A percentile compares a stretch with the other conserved stretches of the same genome.
Conservation (phyloP, 75 land plant genomes). For the Cryptomeria japonica region DNA sequence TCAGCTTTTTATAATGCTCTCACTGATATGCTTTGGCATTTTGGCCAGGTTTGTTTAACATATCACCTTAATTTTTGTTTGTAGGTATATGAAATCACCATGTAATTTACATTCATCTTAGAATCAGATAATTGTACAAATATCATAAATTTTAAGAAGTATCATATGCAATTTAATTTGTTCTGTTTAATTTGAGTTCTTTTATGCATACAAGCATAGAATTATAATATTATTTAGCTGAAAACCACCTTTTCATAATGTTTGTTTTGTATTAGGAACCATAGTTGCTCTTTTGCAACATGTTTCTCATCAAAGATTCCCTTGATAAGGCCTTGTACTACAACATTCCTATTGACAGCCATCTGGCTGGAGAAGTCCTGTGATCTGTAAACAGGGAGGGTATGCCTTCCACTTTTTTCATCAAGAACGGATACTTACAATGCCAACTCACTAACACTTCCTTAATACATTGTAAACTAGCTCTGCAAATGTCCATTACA, state of each 20-base stretch:
- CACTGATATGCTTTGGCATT: slow-evolving; percentile 94
- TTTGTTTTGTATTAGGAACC: not conserved
- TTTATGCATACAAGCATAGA: not conserved
- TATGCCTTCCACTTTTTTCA: too few relatives aligned
- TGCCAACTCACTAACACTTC: too few relatives aligned
- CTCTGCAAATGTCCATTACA: too few relatives aligned
- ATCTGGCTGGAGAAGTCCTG: not conserved
- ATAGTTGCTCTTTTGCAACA: not conserved
- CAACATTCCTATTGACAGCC: not conserved
- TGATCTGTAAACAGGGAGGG: too few relatives aligned
- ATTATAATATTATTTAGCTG: not conserved
- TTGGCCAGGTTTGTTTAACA: slow-evolving; percentile 72
- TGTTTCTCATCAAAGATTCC: not conserved
- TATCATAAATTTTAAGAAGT: not conserved
- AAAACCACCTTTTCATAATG: not conserved
- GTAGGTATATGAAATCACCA: not conserved
- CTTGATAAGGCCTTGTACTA: not conserved
- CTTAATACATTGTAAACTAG: too few relatives aligned
- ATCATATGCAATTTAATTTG: not conserved
- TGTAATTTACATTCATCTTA: not conserved
- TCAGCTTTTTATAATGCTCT: slow-evolving; percentile 98
- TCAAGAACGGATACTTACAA: too few relatives aligned
- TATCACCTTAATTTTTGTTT: not conserved
- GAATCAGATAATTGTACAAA: not conserved
- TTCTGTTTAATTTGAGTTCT: not conserved